phyloP scores from a whole-genome alignment of 2,329 filamentous ascomycete species.

The Lanzia echinophila region DNA sequence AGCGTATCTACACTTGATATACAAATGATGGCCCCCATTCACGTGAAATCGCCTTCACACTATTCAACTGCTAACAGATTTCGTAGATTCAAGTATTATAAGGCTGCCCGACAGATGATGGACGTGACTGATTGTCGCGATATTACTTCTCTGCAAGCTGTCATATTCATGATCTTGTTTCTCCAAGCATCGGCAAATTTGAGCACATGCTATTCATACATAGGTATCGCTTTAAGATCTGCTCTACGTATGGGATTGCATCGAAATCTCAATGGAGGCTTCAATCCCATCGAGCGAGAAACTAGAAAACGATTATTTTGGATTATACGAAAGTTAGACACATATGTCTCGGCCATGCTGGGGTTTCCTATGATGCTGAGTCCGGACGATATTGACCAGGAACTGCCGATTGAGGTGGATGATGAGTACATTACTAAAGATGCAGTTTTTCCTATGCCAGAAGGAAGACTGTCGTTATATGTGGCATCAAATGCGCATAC shows the following conservation, averaged over 20 bases:
- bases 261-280: constrained; percentile 57
- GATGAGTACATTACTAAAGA: constrained; percentile 60
- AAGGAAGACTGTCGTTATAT: constrained; percentile 49
- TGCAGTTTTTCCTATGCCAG: constrained; percentile 48
- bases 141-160: constrained; percentile 64
- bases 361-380: constrained; percentile 59
- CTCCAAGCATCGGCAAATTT: constrained; percentile 73
- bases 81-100: constrained; percentile 66
- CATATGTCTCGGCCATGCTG: constrained; percentile 60
- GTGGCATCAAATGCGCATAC: constrained; percentile 62
- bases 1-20: constrained; percentile 15
- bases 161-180: constrained; percentile 76
- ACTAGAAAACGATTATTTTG: constrained; percentile 60
- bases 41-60: background rate
- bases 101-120: constrained; percentile 57
- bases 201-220: constrained; percentile 72
- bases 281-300: constrained; percentile 58
- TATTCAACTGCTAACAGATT: constrained; percentile 7
- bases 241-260: constrained; percentile 74
- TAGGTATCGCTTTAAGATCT: constrained; percentile 70
- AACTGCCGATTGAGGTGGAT: constrained; percentile 56
- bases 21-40: background rate
- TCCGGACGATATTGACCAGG: constrained; percentile 61
- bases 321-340: constrained; percentile 63
- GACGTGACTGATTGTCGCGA: constrained; percentile 66